phyloP scores from a whole-genome alignment of 192 early-diverging fungal species.

The Glomus cerebriforme region DNA sequence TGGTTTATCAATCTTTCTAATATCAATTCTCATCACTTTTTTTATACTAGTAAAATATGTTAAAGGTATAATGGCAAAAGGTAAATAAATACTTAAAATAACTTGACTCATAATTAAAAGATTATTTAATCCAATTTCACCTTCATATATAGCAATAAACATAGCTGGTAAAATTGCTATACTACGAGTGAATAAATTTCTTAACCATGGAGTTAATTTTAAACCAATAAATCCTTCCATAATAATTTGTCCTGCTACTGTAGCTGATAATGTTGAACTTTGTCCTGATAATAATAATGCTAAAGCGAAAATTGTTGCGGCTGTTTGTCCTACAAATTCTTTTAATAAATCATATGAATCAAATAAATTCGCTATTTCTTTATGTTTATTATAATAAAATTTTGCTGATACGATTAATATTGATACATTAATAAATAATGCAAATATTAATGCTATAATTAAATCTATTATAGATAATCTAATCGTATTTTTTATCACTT shows the following conservation, averaged over 20 bases:
- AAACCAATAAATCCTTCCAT: slow-evolving; percentile 78
- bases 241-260: slow-evolving; percentile 80
- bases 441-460: slow-evolving; percentile 65
- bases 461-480: slow-evolving; percentile 59
- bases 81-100: slow-evolving; percentile 73
- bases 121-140: slow-evolving; percentile 59
- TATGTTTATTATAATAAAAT: slow-evolving; percentile 57
- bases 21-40: slow-evolving; percentile 51
- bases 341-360: slow-evolving; percentile 65
- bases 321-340: slow-evolving; percentile 59
- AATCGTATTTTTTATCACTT: slow-evolving; percentile 17
- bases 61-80: slow-evolving; percentile 81
- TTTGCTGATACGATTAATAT: slow-evolving; percentile 82
- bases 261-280: slow-evolving; percentile 75
- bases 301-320: slow-evolving; percentile 71
- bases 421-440: slow-evolving; percentile 74
- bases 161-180: slow-evolving; percentile 77
- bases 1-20: slow-evolving; percentile 21
- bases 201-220: slow-evolving; percentile 63
- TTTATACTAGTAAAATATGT: slow-evolving; percentile 64
- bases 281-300: slow-evolving; percentile 79
- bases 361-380: slow-evolving; percentile 56
- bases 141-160: slow-evolving; percentile 64
- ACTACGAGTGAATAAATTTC: slow-evolving; percentile 67
- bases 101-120: slow-evolving; percentile 76